Percentiles rank a stretch among this genome's conserved stretches.
phyloP scores from a whole-genome alignment of 805 yeast genomes.

The Pichia nanzhaoensis region DNA sequence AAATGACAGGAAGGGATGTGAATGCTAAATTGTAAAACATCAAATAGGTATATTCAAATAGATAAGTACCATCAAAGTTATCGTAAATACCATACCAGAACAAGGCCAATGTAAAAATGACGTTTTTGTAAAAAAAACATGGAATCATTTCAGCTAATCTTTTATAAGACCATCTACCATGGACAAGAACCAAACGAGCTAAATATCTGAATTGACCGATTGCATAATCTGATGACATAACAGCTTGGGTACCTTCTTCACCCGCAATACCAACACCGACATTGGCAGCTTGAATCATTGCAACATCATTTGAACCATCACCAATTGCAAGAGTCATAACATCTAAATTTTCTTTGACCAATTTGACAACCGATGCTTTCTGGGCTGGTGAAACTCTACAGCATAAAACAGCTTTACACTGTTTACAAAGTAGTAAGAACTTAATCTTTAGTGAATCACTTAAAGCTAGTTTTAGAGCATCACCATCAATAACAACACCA shows the following conservation, averaged over 20 bases:
- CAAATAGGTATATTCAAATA: constrained; percentile 71
- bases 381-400: constrained; percentile 88
- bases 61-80: constrained; percentile 73
- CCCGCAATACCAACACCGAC: constrained; percentile 89
- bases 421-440: constrained; percentile 66
- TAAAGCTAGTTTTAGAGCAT: constrained; percentile 55
- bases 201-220: constrained; percentile 75
- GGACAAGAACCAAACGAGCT: constrained; percentile 60
- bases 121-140: constrained; percentile 72
- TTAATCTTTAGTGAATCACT: constrained; percentile 38
- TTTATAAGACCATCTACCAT: constrained; percentile 84
- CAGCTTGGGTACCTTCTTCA: constrained; percentile 88
- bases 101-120: constrained; percentile 62
- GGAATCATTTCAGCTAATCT: constrained; percentile 81
- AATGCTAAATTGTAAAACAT: constrained; percentile 80
- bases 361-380: constrained; percentile 73
- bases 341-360: constrained; percentile 65
- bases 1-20: constrained; percentile 74
- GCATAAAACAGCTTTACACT: constrained; percentile 75
- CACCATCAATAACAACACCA: constrained; percentile 78
- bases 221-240: constrained; percentile 83
- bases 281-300: constrained; percentile 85
- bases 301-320: constrained; percentile 86
- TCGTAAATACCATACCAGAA: constrained; percentile 76
- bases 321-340: constrained; percentile 87